Percentiles rank a stretch among this genome's conserved stretches.
Evolutionary conservation across 2,329 filamentous ascomycete genomes (phyloP).

Genomic region (Colletotrichum filicis): DNA sequence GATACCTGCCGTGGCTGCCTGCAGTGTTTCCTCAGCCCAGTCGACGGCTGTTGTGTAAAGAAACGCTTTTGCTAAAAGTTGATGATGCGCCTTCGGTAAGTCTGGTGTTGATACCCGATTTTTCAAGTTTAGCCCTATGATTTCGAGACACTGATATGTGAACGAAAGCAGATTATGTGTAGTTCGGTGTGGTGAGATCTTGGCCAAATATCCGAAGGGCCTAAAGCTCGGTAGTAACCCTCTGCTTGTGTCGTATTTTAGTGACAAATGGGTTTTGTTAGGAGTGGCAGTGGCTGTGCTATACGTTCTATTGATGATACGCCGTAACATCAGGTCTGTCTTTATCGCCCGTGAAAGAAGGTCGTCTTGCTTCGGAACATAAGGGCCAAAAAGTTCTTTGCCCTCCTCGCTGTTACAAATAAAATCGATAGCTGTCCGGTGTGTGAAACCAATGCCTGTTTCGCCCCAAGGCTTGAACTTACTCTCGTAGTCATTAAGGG

Average conservation of each 20-base stretch:
- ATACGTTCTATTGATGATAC: neutral
- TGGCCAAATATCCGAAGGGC: rapidly evolving
- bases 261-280: no score
- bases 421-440: neutral
- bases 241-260: no score
- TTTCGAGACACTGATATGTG: neutral
- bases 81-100: rapidly evolving
- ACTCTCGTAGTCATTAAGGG: neutral
- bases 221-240: rapidly evolving
- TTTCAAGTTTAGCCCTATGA: rapidly evolving
- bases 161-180: neutral
- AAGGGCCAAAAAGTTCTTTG: neutral
- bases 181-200: rapidly evolving
- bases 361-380: neutral
- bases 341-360: neutral
- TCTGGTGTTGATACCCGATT: no score
- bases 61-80: rapidly evolving
- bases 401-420: neutral
- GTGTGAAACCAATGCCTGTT: neutral
- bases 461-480: neutral
- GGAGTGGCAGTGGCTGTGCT: rapidly evolving
- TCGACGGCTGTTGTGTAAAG: no score
- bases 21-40: neutral
- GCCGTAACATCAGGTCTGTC: neutral
- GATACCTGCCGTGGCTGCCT: neutral